A percentile compares a stretch with the other conserved stretches of the same genome.
phyloP scores from a whole-genome alignment of 1,284 basidiomycete genomes.

The Puccinia triticina region DNA sequence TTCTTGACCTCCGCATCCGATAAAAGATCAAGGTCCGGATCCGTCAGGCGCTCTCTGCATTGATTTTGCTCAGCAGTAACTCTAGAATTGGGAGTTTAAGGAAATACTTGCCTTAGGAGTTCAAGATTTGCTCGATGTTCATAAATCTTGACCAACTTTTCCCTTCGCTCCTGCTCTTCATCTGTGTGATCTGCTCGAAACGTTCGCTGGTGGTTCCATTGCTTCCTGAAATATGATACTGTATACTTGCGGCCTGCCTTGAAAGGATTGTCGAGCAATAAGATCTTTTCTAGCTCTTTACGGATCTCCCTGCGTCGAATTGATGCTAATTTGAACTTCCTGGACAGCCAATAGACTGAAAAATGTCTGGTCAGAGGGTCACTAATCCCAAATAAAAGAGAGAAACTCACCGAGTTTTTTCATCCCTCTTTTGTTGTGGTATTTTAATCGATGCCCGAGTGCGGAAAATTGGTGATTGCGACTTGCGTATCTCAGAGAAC shows the following conservation, averaged over 20 bases:
- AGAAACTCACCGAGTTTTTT: neutral
- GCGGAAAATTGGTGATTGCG: neutral
- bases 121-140: neutral
- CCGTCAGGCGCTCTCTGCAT: neutral
- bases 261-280: neutral
- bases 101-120: neutral
- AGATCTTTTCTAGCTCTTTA: neutral
- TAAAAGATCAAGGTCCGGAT: neutral
- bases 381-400: neutral
- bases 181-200: neutral
- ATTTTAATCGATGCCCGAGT: neutral
- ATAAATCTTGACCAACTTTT: neutral
- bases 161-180: neutral
- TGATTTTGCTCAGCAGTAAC: neutral
- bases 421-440: constrained; percentile 3
- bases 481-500: neutral
- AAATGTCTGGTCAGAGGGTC: neutral
- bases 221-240: neutral
- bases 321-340: neutral
- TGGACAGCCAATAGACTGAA: neutral
- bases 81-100: neutral
- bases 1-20: neutral
- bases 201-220: neutral
- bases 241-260: neutral
- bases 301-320: neutral